phyloP scores from a whole-genome alignment of 2,329 filamentous ascomycete genomes.

The Hypoxylon sp. region DNA sequence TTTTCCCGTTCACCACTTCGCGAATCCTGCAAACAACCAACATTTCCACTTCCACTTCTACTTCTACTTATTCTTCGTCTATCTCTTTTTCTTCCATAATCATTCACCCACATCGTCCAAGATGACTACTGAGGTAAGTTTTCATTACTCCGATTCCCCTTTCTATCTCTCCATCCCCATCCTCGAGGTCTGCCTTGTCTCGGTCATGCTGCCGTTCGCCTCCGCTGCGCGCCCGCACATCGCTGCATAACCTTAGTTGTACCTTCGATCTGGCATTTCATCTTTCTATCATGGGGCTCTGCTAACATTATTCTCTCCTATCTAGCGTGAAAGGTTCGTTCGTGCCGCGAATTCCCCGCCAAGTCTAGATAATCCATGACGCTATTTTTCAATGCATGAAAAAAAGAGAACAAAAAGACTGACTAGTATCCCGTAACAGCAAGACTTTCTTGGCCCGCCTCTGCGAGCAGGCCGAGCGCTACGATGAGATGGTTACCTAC shows the following conservation, averaged over 20 bases:
- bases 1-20: conserved; percentile 29
- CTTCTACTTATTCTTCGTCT: conserved; percentile 9
- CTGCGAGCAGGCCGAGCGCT: conserved; percentile 99
- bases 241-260: conserved; percentile 40
- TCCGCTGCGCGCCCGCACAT: conserved; percentile 30
- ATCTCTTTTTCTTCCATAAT: conserved; percentile 22
- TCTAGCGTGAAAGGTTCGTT: conserved; percentile 75
- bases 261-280: conserved; percentile 21
- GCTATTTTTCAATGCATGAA: conserved; percentile 17
- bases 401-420: conserved; percentile 22
- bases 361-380: conserved; percentile 25
- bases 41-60: conserved; percentile 3
- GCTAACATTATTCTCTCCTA: conserved; percentile 44
- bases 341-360: conserved; percentile 22
- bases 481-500: conserved; percentile 99
- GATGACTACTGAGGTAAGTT: conserved; percentile 48
- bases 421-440: conserved; percentile 60
- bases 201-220: conserved; percentile 30
- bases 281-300: conserved; percentile 18
- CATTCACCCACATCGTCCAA: conserved; percentile 35
- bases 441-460: conserved; percentile 99
- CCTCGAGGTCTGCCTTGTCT: conserved; percentile 35
- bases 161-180: conserved; percentile 16
- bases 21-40: conserved; percentile 25
- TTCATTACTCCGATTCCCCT: conserved; percentile 24